Evolutionary conservation across 108 stramenopile species (phyloP).

Genomic region (Nitzschia inconspicua): DNA sequence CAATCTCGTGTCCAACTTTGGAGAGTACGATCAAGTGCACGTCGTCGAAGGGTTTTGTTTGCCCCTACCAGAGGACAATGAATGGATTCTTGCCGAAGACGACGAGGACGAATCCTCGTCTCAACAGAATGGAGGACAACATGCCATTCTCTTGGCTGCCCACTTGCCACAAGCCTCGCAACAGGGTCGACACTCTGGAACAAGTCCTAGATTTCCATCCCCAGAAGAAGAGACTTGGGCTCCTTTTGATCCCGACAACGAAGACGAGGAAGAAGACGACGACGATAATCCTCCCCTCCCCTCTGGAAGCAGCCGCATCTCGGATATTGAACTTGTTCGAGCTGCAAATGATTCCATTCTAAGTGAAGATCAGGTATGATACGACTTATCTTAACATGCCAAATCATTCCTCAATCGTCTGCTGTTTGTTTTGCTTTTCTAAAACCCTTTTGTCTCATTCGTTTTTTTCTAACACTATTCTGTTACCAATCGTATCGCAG

Average conservation of each 20-base stretch:
- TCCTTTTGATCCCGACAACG: conserved; percentile 84
- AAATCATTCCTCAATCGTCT: not conserved
- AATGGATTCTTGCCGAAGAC: conserved; percentile 73
- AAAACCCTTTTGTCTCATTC: not conserved
- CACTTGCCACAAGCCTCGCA: conserved; percentile 5
- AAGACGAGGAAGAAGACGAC: conserved; percentile 50
- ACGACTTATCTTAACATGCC: not conserved
- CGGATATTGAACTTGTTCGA: conserved; percentile 80
- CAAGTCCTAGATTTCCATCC: conserved; percentile 32
- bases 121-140: too few species aligned
- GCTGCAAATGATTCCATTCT: conserved; percentile 48
- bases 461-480: not conserved
- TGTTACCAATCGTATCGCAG: not conserved
- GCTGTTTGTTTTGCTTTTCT: not conserved
- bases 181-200: not conserved
- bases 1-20: conserved; percentile 77
- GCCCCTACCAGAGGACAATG: conserved; percentile 38
- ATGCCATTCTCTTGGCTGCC: not conserved
- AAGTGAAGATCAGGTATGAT: conserved; percentile 46
- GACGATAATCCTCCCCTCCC: not conserved
- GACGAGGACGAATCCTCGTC: conserved; percentile 48
- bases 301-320: conserved; percentile 15
- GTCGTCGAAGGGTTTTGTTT: conserved; percentile 41
- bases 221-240: conserved; percentile 78
- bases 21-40: conserved; percentile 60